phyloP scores from a whole-genome alignment of 2,329 filamentous ascomycete genomes.

The Alternaria ventricosa region DNA sequence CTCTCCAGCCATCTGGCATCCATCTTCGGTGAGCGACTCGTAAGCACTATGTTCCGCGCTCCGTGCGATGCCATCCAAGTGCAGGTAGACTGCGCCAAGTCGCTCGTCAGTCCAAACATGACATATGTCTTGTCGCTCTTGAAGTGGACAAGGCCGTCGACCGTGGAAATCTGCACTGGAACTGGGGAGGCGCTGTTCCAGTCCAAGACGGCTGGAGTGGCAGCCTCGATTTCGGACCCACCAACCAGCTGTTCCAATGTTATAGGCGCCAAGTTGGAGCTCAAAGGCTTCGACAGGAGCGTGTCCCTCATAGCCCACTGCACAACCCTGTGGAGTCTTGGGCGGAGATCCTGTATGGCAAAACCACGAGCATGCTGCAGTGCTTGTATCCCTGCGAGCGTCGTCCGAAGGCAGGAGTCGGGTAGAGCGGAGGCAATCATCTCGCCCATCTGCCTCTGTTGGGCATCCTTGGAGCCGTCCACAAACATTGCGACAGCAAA shows the following conservation, averaged over 20 bases:
- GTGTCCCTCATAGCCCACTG: neutral
- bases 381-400: neutral
- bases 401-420: neutral
- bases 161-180: neutral
- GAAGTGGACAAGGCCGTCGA: neutral
- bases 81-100: slow-evolving; percentile 21
- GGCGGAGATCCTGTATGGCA: neutral
- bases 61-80: slow-evolving; percentile 26
- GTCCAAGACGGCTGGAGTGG: neutral
- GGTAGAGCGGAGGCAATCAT: neutral
- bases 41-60: slow-evolving; percentile 21
- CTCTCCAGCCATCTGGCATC: neutral
- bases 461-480: neutral
- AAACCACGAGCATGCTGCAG: neutral
- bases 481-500: neutral
- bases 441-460: neutral
- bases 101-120: slow-evolving; percentile 29
- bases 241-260: neutral
- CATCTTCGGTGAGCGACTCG: slow-evolving; percentile 10
- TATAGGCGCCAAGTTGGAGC: neutral
- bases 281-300: neutral
- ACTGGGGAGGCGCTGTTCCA: neutral
- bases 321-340: neutral
- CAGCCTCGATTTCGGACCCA: neutral
- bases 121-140: slow-evolving; percentile 24